Percentiles rank a stretch among this genome's conserved stretches.
Evolutionary conservation across 1,139 yeast genomes (phyloP).

Genomic region (Saccharomyces hybrid): DNA sequence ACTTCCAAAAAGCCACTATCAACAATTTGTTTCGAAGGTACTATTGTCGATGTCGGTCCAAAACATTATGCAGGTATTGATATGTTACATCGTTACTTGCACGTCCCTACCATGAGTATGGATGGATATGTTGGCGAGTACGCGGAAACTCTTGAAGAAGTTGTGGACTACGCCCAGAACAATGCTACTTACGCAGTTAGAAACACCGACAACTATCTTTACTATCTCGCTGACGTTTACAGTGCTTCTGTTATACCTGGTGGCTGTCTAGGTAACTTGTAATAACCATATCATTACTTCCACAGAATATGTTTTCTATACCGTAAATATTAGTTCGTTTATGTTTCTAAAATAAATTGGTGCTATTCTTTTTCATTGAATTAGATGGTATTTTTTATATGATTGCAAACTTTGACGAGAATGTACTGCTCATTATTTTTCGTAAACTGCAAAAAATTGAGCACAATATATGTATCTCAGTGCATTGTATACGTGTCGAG

Average conservation of each 20-base stretch:
- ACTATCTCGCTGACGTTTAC: constrained; percentile 27
- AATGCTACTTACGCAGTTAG: constrained; percentile 26
- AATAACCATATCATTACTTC: neutral
- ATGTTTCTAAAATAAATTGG: neutral
- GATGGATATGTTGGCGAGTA: constrained; percentile 24
- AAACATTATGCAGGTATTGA: constrained; percentile 27
- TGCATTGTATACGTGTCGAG: too few species aligned
- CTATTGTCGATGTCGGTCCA: constrained; percentile 16
- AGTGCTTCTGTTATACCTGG: constrained; percentile 18
- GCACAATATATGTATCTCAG: neutral
- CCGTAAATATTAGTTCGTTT: neutral
- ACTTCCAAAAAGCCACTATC: constrained; percentile 22
- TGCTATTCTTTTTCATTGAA: neutral
- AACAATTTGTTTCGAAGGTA: constrained; percentile 27
- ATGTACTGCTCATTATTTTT: neutral
- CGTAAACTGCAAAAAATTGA: neutral
- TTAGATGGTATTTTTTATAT: neutral
- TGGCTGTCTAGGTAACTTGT: constrained; percentile 13
- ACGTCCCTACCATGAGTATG: constrained; percentile 19
- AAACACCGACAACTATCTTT: constrained; percentile 22
- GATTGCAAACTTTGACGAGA: neutral
- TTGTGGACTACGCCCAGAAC: constrained; percentile 19
- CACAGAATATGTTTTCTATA: neutral
- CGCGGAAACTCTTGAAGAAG: constrained; percentile 25
- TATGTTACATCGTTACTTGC: constrained; percentile 29